Conservation (phyloP, 805 yeast species). For the Saccharomycopsis amapae region DNA sequence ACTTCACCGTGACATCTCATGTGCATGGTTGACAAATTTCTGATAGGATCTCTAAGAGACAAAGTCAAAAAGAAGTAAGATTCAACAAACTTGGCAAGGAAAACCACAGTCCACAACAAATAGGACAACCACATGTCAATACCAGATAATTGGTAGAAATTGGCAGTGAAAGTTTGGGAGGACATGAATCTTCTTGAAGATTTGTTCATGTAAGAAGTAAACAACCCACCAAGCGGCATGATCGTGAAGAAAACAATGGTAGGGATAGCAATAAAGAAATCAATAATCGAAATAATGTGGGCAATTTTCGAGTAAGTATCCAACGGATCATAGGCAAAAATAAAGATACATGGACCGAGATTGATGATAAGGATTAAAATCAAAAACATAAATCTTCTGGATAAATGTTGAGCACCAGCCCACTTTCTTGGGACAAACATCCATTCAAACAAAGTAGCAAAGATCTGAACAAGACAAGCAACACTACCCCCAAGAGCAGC, state of each 20-base stretch:
- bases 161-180: constrained; percentile 93
- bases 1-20: constrained; percentile 96
- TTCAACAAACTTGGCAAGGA: constrained; percentile 82
- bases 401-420: constrained; percentile 98
- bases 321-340: constrained; percentile 73
- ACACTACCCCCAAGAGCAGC: constrained; percentile 88
- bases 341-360: constrained; percentile 80
- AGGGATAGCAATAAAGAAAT: constrained; percentile 80
- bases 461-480: constrained; percentile 72
- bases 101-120: constrained; percentile 82
- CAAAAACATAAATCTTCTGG: constrained; percentile 79
- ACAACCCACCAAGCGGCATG: constrained; percentile 95
- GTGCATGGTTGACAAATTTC: constrained; percentile 72
- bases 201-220: constrained; percentile 86
- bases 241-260: constrained; percentile 81
- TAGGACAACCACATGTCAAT: constrained; percentile 96
- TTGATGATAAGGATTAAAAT: constrained; percentile 58
- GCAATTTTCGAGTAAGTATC: constrained; percentile 65
- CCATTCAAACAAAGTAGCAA: constrained; percentile 92
- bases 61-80: constrained; percentile 88
- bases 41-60: constrained; percentile 90
- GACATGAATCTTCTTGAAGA: constrained; percentile 84
- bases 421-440: constrained; percentile 93
- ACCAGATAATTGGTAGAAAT: constrained; percentile 72
- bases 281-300: constrained; percentile 71